phyloP scores from a whole-genome alignment of 2,329 filamentous ascomycete genomes.

The Phyllosticta citribraziliensis region DNA sequence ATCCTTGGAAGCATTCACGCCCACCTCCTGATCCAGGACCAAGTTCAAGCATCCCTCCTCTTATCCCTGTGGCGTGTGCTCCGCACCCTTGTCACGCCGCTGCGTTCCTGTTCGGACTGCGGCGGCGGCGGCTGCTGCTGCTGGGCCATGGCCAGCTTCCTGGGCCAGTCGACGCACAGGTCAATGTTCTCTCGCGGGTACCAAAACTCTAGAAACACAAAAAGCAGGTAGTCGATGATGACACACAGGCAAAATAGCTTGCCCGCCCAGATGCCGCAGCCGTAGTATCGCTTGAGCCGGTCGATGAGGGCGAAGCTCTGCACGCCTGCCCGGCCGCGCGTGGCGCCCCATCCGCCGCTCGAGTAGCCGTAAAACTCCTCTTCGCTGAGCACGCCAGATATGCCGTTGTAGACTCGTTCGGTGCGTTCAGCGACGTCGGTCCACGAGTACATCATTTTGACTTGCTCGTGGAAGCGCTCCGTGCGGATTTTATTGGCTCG shows the following conservation, averaged over 20 bases:
- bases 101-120: not conserved
- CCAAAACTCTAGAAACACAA: slow-evolving; percentile 76
- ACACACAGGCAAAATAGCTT: slow-evolving; percentile 95
- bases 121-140: not conserved
- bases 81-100: too few relatives aligned
- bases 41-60: too few relatives aligned
- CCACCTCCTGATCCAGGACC: too few relatives aligned
- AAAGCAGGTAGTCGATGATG: slow-evolving; percentile 87
- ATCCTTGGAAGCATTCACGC: too few relatives aligned
- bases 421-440: slow-evolving; percentile 88
- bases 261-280: slow-evolving; percentile 95
- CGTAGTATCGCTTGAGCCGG: slow-evolving; percentile 89
- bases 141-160: slow-evolving; percentile 44
- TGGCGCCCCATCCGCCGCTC: slow-evolving; percentile 59
- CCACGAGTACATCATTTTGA: slow-evolving; percentile 99
- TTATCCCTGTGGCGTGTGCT: too few relatives aligned
- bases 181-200: slow-evolving; percentile 82
- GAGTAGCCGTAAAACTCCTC: slow-evolving; percentile 82
- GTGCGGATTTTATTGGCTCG: slow-evolving; percentile 81
- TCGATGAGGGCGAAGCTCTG: slow-evolving; percentile 91
- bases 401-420: slow-evolving; percentile 89
- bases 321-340: slow-evolving; percentile 57
- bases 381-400: slow-evolving; percentile 75
- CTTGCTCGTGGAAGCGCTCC: slow-evolving; percentile 91
- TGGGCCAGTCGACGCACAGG: slow-evolving; percentile 82